phyloP scores from a whole-genome alignment of 2,329 filamentous ascomycete species.

The Claviceps cyperi region DNA sequence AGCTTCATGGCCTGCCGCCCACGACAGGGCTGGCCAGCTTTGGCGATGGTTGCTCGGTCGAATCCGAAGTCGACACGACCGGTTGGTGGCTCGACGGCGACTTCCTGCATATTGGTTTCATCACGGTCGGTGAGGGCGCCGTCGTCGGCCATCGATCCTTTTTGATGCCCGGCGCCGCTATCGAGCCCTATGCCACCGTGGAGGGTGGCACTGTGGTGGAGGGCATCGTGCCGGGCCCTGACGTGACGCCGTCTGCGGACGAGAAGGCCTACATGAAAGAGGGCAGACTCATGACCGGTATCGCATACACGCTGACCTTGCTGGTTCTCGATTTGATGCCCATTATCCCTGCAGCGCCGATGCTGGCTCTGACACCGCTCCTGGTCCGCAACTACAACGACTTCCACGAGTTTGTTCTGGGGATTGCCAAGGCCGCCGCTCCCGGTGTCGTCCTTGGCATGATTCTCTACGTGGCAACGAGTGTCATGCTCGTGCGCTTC shows the following conservation, averaged over 20 bases:
- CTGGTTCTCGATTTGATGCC: conserved; percentile 7
- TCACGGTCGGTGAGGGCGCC: conserved; percentile 9
- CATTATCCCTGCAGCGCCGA: conserved; percentile 5
- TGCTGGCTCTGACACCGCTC: conserved; percentile 4
- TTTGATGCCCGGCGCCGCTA: conserved; percentile 8
- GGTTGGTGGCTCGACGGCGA: conserved; percentile 13
- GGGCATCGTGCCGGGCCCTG: conserved; percentile 4
- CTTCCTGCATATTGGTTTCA: conserved; percentile 8
- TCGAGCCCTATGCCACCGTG: conserved; percentile 9
- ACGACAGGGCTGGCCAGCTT: conserved; percentile 10
- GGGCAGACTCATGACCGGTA: not conserved
- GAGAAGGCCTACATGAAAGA: not conserved
- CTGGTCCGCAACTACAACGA: conserved; percentile 7
- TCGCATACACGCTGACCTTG: conserved; percentile 7
- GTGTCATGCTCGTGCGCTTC: conserved; percentile 4
- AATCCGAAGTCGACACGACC: conserved; percentile 10
- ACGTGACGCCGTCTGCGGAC: not conserved
- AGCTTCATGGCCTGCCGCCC: conserved; percentile 9
- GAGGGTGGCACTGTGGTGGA: conserved; percentile 7
- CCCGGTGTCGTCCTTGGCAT: conserved; percentile 7
- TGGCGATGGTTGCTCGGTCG: conserved; percentile 8
- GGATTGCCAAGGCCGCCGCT: conserved; percentile 3
- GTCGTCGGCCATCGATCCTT: conserved; percentile 9
- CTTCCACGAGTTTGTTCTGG: conserved; percentile 4
- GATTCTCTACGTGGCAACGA: not conserved